Base-by-base conservation (phyloP, 1,284 basidiomycete species). In the Chondrostereum purpureum region DNA sequence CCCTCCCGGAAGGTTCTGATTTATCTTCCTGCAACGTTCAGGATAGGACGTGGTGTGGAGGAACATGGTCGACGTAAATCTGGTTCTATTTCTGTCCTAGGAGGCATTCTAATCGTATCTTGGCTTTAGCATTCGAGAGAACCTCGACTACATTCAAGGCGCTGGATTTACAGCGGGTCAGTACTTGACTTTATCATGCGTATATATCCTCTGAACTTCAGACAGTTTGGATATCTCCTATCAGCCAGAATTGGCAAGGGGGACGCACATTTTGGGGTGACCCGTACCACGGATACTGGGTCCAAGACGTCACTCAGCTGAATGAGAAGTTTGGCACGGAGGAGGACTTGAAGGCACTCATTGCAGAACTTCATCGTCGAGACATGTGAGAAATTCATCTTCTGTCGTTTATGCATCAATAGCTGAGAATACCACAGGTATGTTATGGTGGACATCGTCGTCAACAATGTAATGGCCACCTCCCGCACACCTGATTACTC, bases 401-500 rank as follows among this genome's bases (percentile, higher is more conserved):
- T 35, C 21, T 38, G 17, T 36, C 21, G 37, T 40, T 16, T 4
- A n/a, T 41, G 42, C 14, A 40, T 41, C 16, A 38, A 35, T 16
- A 19, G 22, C 17, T 21, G n/a, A n/a, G n/a, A n/a, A n/a, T n/a
- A n/a, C n/a, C 39, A 2, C 42, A 76, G 73, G 76, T 81, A 79
- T 56, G 66, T 88, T 51, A 88, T 89, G 87, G 77, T 88, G 48
- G 86, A 89, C 58, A 66, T 89, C 40, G 85, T 87, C 31, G 77
- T 86, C 22, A 88, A 89, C 62, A 80, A 85, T 59, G 75, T 87
- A 40, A 86, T 82, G 59, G 66, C 80, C 3, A 73, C 73, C 5
- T 69, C 75, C 8, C 69, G 65, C 35, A 71, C 68, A 5, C 79
- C 81, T 5, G 74, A 80, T 57, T 73, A 72, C 48, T 77, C 78